Evolutionary conservation across 148 eudicot species (phyloP).

Genomic region (Fagopyrum esculentum): DNA sequence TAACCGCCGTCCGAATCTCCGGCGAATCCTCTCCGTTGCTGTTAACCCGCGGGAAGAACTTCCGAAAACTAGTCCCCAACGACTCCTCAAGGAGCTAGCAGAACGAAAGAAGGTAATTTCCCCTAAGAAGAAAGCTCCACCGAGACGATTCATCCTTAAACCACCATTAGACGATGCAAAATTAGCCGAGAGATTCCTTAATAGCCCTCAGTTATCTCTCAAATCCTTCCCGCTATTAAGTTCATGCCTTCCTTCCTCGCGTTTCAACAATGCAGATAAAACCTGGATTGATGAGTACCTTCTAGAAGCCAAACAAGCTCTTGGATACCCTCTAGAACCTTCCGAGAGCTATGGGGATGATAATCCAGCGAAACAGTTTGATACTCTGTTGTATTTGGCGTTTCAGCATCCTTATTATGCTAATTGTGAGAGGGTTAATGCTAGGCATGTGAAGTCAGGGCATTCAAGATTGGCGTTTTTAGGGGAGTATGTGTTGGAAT

Average conservation of each 20-base stretch:
- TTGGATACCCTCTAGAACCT: slow-evolving; percentile 83
- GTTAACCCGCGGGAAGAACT: slow-evolving; percentile 43
- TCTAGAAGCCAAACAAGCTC: slow-evolving; percentile 83
- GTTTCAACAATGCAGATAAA: slow-evolving; percentile 52
- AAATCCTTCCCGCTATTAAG: slow-evolving; percentile 80
- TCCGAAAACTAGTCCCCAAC: slow-evolving; percentile 76
- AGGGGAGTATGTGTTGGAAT: slow-evolving; percentile 83
- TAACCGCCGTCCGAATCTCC: slow-evolving; percentile 15
- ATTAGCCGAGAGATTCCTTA: slow-evolving; percentile 68
- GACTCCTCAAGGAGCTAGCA: slow-evolving; percentile 73
- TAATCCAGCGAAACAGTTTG: slow-evolving; percentile 92
- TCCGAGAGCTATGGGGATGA: slow-evolving; percentile 63
- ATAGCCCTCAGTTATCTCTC: slow-evolving; percentile 80
- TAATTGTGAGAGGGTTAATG: slow-evolving; percentile 60
- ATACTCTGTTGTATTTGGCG: slow-evolving; percentile 75
- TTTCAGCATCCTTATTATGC: slow-evolving; percentile 84
- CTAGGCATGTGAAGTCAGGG: slow-evolving; percentile 70
- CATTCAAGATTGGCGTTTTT: slow-evolving; percentile 83
- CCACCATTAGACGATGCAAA: slow-evolving; percentile 82
- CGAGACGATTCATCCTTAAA: slow-evolving; percentile 69
- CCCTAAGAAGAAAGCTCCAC: slow-evolving; percentile 62
- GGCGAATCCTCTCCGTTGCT: slow-evolving; percentile 38
- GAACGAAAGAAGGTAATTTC: slow-evolving; percentile 63
- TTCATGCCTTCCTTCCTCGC: slow-evolving; percentile 72
- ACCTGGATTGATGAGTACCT: slow-evolving; percentile 91